Base-by-base conservation (phyloP, 164 flowering plant species). In the Umbellularia californica region DNA sequence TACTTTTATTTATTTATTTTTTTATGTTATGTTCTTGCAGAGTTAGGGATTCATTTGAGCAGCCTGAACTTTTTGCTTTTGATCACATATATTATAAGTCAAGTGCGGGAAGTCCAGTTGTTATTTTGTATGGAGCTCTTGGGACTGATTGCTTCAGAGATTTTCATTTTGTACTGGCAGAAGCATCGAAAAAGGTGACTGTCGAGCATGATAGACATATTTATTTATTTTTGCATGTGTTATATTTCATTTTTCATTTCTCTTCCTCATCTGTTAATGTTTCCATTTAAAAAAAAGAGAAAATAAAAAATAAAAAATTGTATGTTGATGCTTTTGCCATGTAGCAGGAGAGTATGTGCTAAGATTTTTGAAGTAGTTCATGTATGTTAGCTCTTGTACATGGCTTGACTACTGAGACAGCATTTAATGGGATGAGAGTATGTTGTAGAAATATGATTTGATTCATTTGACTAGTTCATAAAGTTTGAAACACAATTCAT, bases 61-160 rank as follows among this genome's bases (percentile, higher is more conserved):
- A 83, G 81, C 98, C 95, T 75, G 98, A 93, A 76, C 81, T 93
- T 72, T 95, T 86, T 82, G 98, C 93, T 64, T 95, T 95, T 85
- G 99, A 95, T 82, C 99, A 95, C 78, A 75, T 92, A 62, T 85
- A 93, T 81, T 74, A 55, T 65, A 91, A 78, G 73, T 92, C 98
- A 73, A 85, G 67, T 80, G 28, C 68, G 79, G 79, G 82, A 77
- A 84, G 89, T 75, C 91, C 90, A 27, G 82, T 88, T 79, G 89
- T 87, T 63, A 84, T 95, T 70, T 84, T 95, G 47, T 95, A 95
- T 85, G 99, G 99, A 68, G 97, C 97, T 72, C 89, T 95, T 80
- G 99, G 98, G 78, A 91, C 97, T 65, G 81, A 82, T 65, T 95
- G 99, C 82, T 95, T 95, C 78, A 83, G 69, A 80, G 88, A 92